Evolutionary conservation across 2,329 filamentous ascomycete species (phyloP), one percentile per base, ranked within the genome.

Genomic region (Nemania sp.): DNA sequence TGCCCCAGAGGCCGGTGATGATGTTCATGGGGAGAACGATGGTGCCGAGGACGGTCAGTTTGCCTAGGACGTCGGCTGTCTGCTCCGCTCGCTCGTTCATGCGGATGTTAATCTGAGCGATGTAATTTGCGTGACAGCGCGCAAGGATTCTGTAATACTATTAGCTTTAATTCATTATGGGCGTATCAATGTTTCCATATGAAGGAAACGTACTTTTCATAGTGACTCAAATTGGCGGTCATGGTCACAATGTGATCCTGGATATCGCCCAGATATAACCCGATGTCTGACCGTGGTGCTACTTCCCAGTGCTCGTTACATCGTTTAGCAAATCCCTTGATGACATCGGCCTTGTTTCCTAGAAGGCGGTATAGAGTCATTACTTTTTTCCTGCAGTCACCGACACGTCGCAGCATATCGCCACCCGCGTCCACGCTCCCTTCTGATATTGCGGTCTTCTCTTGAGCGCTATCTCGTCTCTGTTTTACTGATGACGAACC

Each of bases 21-120:
- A 99, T 97, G 79, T 99, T 99, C 94, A 99, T 97, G 11, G 96
- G 96, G 64, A 99, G 84, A 2, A 99, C 95, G 73, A 99, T 98
- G 5, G 96, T 99, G 72, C 96, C 96, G 0, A 99, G 86, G 0
- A 99, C 96, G 0, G 96, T 98, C 68, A 99, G 87, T 80, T 96
- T 97, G 71, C 94, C 94, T 13, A 99, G 87, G 1, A 98, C 94
- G 78, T 99, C 95, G 47, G 94, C 93, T 1, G 96, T 99, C 82
- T 97, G 91, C 80, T 99, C 95, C 79, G 97, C 93, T 54, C 96
- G 91, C 83, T 98, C 95, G 80, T 98, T 98, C 95, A 98, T 98
- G 76, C 94, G 90, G 75, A 98, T 97, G 80, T 98, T 98, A 82
- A 99, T 98, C 79, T 99, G 96, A 0, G 96, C 96, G n/a, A 99